Percentiles rank a stretch among this genome's conserved stretches.
Evolutionary conservation across 2,329 filamentous ascomycete species (phyloP).

Genomic region (Fusarium sp.): DNA sequence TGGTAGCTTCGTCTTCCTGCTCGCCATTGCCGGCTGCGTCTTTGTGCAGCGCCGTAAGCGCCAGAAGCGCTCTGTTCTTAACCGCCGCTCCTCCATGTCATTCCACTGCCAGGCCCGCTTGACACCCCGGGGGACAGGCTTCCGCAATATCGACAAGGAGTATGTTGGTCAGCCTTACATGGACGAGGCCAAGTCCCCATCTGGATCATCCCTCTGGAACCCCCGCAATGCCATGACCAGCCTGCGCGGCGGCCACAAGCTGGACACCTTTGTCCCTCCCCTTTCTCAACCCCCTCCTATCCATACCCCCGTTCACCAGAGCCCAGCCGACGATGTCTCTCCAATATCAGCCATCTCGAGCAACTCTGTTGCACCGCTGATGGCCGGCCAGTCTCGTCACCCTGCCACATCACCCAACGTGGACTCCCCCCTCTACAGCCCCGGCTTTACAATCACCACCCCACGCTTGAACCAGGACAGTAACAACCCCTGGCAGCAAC

Average conservation of each 20-base stretch:
- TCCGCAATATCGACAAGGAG: slow-evolving; percentile 18
- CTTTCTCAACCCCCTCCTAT: slow-evolving; percentile 35
- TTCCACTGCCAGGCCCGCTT: slow-evolving; percentile 62
- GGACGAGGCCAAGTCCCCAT: slow-evolving; percentile 35
- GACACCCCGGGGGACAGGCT: slow-evolving; percentile 38
- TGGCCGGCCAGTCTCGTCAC: slow-evolving; percentile 45
- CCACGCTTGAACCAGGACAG: slow-evolving; percentile 2
- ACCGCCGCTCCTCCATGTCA: slow-evolving; percentile 56
- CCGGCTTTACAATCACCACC: slow-evolving; percentile 37
- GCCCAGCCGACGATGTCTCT: slow-evolving; percentile 41
- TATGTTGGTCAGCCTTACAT: slow-evolving; percentile 14
- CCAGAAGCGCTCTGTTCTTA: slow-evolving; percentile 45
- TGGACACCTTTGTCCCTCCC: slow-evolving; percentile 33
- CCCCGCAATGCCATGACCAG: slow-evolving; percentile 10
- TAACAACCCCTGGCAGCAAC: slow-evolving; percentile 36
- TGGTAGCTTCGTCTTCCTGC: slow-evolving; percentile 52
- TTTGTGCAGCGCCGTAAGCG: slow-evolving; percentile 62
- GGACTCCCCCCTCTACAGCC: slow-evolving; percentile 38
- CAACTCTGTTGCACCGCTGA: slow-evolving; percentile 50
- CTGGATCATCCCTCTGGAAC: slow-evolving; percentile 22
- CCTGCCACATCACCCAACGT: slow-evolving; percentile 43
- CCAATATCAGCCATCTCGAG: slow-evolving; percentile 50
- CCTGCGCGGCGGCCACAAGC: slow-evolving; percentile 12
- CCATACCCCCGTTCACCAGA: slow-evolving; percentile 20
- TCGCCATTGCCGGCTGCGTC: slow-evolving; percentile 52